Evolutionary conservation across 2,329 filamentous ascomycete genomes (phyloP), one percentile per base, ranked within the genome.

Genomic region (Monosporascus sp.): DNA sequence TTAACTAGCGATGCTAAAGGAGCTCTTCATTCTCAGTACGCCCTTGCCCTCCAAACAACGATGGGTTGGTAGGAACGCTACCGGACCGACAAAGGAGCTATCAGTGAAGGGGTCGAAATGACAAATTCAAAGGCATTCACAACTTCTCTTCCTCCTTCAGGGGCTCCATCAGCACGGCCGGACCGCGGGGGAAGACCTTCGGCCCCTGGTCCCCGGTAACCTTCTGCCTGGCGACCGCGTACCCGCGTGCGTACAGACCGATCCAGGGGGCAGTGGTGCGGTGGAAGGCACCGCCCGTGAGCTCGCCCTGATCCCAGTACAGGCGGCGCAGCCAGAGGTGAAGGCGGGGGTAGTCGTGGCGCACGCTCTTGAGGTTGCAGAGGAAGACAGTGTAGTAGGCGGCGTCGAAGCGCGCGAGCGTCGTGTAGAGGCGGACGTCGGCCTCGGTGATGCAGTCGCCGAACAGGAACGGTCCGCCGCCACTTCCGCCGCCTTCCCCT

Each of bases 241-340:
- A 74, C 0, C 66, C 64, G 1, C 46, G 6, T 2, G 59, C 65
- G n/a, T 72, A 74, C 0, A 54, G 40, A 3, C 55, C 56, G 5
- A 73, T 63, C 60, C 65, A 71, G 2, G 89, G 89, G 53, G 85
- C 70, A 0, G 87, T 90, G 14, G 88, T 90, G 27, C 80, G 76
- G 45, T 76, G 74, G 66, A 91, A 91, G 0, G 87, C 87, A 0
- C 80, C 79, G 3, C 79, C 69, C 0, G 68, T 62, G 27, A 56
- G 37, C 14, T 63, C 63, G 5, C 65, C 63, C 4, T 62, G 55
- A 58, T 89, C 84, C 87, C 88, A 91, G 64, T 91, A 92, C 51
- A 90, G 65, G 51, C 81, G 75, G 37, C 84, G 74, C 55, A 91
- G 58, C 87, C 87, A 91, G 48, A 76, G 75, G 65, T 91, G 85